These are phyloP conservation scores for Stemphylium lycopersici DNA, from an alignment of 2,329 filamentous ascomycete species.

Conservation along the genomic window DNA sequence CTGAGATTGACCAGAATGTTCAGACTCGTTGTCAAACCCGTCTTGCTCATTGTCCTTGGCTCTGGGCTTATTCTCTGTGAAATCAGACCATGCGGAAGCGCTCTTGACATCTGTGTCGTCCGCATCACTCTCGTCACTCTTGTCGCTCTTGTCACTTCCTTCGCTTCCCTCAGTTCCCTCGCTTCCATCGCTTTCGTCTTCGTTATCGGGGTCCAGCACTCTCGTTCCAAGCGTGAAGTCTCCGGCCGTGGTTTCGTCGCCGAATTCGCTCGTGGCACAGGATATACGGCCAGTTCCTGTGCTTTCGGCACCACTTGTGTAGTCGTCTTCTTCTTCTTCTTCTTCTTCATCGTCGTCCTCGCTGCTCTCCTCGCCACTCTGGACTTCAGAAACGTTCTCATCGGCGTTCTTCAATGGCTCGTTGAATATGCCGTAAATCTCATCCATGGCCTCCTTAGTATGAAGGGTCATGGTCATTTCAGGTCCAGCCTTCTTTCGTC, in stretches of 20 bases:
- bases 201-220: conserved; percentile 47
- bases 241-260: conserved; percentile 62
- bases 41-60: conserved; percentile 51
- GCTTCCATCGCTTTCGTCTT: conserved; percentile 5
- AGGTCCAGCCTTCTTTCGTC: conserved; percentile 71
- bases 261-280: conserved; percentile 67
- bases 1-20: conserved; percentile 39
- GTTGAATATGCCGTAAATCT: conserved; percentile 97
- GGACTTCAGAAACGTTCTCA: conserved; percentile 57
- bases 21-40: conserved; percentile 46
- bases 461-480: conserved; percentile 99
- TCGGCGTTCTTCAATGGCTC: conserved; percentile 69
- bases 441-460: conserved; percentile 91
- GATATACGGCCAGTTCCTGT: conserved; percentile 77
- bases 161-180: too few species aligned
- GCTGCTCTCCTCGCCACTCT: conserved; percentile 70
- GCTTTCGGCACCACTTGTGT: conserved; percentile 85
- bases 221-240: conserved; percentile 56
- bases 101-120: conserved; percentile 50
- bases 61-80: conserved; percentile 74
- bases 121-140: conserved; percentile 38
- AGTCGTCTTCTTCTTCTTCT: conserved; percentile 59
- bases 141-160: not conserved
- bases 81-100: conserved; percentile 87
- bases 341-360: conserved; percentile 62